Percentiles rank a stretch among this genome's conserved stretches.
These are phyloP conservation scores for Mitragyna speciosa DNA, from an alignment of 257 asterid species.

Conservation along the genomic window DNA sequence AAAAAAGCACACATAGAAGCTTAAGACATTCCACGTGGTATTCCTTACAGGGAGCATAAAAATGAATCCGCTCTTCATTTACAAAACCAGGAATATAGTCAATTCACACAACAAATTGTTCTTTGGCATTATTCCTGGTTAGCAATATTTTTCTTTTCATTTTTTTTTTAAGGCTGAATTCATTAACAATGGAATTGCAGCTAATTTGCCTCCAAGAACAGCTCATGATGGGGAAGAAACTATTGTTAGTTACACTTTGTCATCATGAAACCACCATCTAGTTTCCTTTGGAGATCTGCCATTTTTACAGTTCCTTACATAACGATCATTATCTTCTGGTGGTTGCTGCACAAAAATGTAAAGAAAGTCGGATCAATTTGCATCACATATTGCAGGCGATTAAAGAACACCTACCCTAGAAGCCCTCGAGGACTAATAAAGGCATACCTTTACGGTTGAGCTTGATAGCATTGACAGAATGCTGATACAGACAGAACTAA, in stretches of 20 bases:
- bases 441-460: constrained; percentile 75
- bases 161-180: constrained; percentile 16
- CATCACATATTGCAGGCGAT: neutral
- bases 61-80: constrained; percentile 17
- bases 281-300: constrained; percentile 99
- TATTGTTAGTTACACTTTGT: constrained; percentile 65
- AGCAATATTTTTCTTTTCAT: constrained; percentile 10
- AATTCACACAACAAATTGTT: constrained; percentile 13
- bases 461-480: constrained; percentile 97
- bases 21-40: neutral
- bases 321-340: constrained; percentile 94
- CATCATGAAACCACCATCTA: constrained; percentile 99
- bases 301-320: constrained; percentile 85
- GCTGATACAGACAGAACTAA: constrained; percentile 94
- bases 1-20: neutral
- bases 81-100: constrained; percentile 27
- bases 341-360: constrained; percentile 67
- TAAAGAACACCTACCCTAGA: neutral
- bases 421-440: neutral
- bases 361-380: neutral
- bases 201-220: constrained; percentile 18
- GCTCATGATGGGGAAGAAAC: constrained; percentile 9
- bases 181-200: constrained; percentile 13
- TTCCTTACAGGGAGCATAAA: constrained; percentile 13
- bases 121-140: constrained; percentile 16